These are phyloP conservation scores for Cucumis melo DNA, from an alignment of 306 rosid genomes.

Conservation along the genomic window DNA sequence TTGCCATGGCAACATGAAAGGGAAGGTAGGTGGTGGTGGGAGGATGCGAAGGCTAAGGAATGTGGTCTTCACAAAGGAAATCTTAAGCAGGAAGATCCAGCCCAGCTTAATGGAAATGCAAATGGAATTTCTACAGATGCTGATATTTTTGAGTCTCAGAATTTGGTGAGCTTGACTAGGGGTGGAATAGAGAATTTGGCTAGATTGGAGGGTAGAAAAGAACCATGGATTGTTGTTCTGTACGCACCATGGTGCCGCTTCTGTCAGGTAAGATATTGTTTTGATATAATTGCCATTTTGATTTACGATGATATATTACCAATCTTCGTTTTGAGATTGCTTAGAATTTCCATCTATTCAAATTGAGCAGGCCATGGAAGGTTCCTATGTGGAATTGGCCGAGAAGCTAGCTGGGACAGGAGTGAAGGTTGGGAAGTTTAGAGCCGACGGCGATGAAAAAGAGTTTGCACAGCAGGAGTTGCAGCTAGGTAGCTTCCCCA, in stretches of 20 bases:
- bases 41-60: conserved; percentile 90
- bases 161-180: conserved; percentile 52
- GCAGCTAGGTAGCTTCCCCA: conserved; percentile 68
- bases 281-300: neutral
- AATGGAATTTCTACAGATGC: conserved; percentile 23
- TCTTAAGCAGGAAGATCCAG: conserved; percentile 45
- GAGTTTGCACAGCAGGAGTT: conserved; percentile 64
- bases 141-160: conserved; percentile 50
- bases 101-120: conserved; percentile 26
- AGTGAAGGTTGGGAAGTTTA: conserved; percentile 74
- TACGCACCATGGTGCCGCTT: conserved; percentile 95
- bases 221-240: conserved; percentile 71
- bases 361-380: conserved; percentile 60
- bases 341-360: neutral
- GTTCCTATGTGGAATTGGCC: conserved; percentile 59
- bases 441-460: conserved; percentile 75
- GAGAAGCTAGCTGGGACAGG: conserved; percentile 49
- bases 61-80: conserved; percentile 99
- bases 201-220: conserved; percentile 43
- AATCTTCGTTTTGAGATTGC: neutral
- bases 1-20: conserved; percentile 97
- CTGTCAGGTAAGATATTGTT: conserved; percentile 42
- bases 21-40: conserved; percentile 99
- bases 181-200: conserved; percentile 68
- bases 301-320: neutral